phyloP scores from a whole-genome alignment of 2,329 filamentous ascomycete genomes.

The Trichoderma atrobrunneum region DNA sequence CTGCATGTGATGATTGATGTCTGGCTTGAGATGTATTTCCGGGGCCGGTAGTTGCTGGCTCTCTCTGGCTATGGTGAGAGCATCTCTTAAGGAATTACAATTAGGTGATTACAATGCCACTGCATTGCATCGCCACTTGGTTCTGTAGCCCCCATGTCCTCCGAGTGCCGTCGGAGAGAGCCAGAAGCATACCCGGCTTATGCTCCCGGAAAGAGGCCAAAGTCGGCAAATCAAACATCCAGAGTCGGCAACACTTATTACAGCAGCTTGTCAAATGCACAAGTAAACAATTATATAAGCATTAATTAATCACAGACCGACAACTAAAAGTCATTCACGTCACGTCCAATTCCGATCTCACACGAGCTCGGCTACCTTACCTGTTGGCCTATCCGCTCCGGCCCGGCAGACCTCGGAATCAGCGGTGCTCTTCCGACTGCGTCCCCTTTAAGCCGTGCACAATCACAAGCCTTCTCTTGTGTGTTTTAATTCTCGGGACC shows the following conservation, averaged over 20 bases:
- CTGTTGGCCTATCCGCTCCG: background rate
- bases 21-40: background rate
- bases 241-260: background rate
- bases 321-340: background rate
- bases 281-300: background rate
- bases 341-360: background rate
- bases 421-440: background rate
- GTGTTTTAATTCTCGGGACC: background rate
- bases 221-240: background rate
- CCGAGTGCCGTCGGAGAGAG: background rate
- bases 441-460: background rate
- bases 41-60: background rate
- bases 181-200: background rate
- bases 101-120: background rate
- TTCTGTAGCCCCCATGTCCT: background rate
- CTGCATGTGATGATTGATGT: background rate
- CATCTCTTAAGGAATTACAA: background rate
- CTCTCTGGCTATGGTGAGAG: background rate
- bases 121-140: background rate
- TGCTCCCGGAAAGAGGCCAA: background rate
- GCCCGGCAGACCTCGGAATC: slow-evolving; percentile 19
- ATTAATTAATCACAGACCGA: background rate
- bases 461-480: slow-evolving; percentile 10
- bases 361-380: slow-evolving; percentile 3
- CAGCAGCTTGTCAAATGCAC: background rate